Evolutionary conservation across 805 yeast species (phyloP), one percentile per base, ranked within the genome.

Genomic region (Candida ortonii): DNA sequence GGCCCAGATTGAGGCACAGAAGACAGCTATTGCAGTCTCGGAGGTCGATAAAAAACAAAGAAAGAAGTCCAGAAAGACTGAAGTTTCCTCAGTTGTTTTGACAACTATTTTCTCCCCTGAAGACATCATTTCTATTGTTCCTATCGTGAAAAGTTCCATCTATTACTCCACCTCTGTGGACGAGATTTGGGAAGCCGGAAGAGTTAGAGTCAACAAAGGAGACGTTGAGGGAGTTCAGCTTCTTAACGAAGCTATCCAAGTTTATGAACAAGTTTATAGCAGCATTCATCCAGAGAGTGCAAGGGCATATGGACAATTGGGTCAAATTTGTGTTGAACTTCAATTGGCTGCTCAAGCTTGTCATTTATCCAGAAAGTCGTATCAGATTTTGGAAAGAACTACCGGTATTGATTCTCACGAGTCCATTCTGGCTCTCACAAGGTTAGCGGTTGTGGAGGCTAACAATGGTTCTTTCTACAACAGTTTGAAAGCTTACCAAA

Each of bases 221-320:
- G 55, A 59, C 22, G 70, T 68, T 41, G 76, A 73, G 6, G 95
- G 89, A 8, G 54, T 80, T 38, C 68, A 73, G 21, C 69, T 84
- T 34, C 62, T 89, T 46, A 61, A 70, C 19, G 96, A 90, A 57
- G 70, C 93, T 18, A 64, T 85, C 22, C 63, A 81, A 7, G 69
- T 87, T 35, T 76, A 77, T 44, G 95, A 88, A 57, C 95, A 87
- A 54, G 77, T 86, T 19, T 84, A 84, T 49, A 96, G 97, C 19
- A 57, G 70, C 17, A 71, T 90, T 19, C 93, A 89, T 52, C 73
- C 82, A 7, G 87, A 81, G 47, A 84, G 89, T 18, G 87, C 90
- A 10, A 73, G 73, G 33, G 78, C 79, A 22, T 82, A 81, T 52
- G 64, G 78, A 25, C 65, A 75, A 7, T 65, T 87, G 29, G 82